Base-by-base conservation (phyloP, 352 stramenopile species). In the Globisporangium abappressorium region DNA sequence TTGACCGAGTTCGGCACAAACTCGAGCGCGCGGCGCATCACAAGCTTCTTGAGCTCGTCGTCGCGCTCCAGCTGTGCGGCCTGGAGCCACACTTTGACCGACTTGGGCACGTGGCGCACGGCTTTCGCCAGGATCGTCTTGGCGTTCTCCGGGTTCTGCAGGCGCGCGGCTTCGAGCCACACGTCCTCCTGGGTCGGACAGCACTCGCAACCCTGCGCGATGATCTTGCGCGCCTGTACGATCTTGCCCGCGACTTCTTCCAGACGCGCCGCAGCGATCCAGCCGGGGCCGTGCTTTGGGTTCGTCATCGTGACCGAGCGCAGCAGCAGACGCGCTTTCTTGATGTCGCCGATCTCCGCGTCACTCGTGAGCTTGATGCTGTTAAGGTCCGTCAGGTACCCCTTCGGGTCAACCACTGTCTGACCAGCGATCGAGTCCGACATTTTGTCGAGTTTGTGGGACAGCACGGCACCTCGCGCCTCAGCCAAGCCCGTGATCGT, bases 371-470 rank as follows among this genome's bases (percentile, higher is more conserved):
- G 89, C 70, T 98, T 98, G 49, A 98, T 66, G 63, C 80, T 98
- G 69, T 98, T 98, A 43, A 99, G 80, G 69, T 97, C 93, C 2
- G 97, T 99, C n/a, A 99, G 72, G 77, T 99, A 99, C 9, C 98
- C 97, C 73, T 98, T 97, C 0, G 97, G 95, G 78, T 99, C 97
- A 30, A 99, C 92, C 36, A 98, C 95, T 0, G 96, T 99, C 83
- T 99, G 95, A 2, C 97, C 97, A 26, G 76, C 90, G 22, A 99
- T 91, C 51, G 89, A 98, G 80, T 99, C 97, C 64, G 85, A 98
- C 93, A 99, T 99, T 70, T 97, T 98, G 77, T 99, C 95, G 38
- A 99, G 80, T 61, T 95, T 98, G 71, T 98, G 92, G 15, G 93
- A 97, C 41, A 99, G 77, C 55, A 99, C 93, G 4, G 90, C 97